Percentiles rank a stretch among this genome's conserved stretches.
Conservation (phyloP, 140 eudicot genomes). For the Oenanthe javanica region DNA sequence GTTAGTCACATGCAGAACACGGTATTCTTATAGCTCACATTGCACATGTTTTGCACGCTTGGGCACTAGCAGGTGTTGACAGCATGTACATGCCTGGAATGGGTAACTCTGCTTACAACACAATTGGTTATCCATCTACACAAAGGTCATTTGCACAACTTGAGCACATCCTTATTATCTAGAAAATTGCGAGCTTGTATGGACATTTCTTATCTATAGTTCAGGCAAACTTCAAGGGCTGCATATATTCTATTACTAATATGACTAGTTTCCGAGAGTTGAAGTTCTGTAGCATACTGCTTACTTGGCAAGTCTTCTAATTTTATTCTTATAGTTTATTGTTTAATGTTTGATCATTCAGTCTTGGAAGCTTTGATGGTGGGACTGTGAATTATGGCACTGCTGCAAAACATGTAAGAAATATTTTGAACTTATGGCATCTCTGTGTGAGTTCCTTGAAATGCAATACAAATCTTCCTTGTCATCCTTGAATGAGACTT, state of each 20-base stretch:
- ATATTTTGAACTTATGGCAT: not conserved
- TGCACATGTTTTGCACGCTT: slow-evolving; percentile 98
- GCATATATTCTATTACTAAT: slow-evolving; percentile 23
- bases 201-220: slow-evolving; percentile 29
- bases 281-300: slow-evolving; percentile 9
- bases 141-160: slow-evolving; percentile 99
- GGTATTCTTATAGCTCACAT: slow-evolving; percentile 60
- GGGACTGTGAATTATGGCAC: slow-evolving; percentile 26
- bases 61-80: slow-evolving; percentile 99
- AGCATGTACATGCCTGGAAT: slow-evolving; percentile 96
- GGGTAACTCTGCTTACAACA: slow-evolving; percentile 96
- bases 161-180: slow-evolving; percentile 65
- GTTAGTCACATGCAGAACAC: slow-evolving; percentile 57
- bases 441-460: not conserved
- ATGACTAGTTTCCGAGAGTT: slow-evolving; percentile 27
- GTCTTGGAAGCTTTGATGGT: slow-evolving; percentile 45
- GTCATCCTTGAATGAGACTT: not conserved
- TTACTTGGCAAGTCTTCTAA: slow-evolving; percentile 16
- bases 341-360: slow-evolving; percentile 22
- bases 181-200: slow-evolving; percentile 21
- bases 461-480: not conserved
- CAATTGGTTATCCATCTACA: slow-evolving; percentile 96
- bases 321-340: slow-evolving; percentile 1
- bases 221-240: slow-evolving; percentile 40
- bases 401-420: slow-evolving; percentile 46